Conservation (phyloP, 169 alveolate genomes). For the Eimeria praecox region DNA sequence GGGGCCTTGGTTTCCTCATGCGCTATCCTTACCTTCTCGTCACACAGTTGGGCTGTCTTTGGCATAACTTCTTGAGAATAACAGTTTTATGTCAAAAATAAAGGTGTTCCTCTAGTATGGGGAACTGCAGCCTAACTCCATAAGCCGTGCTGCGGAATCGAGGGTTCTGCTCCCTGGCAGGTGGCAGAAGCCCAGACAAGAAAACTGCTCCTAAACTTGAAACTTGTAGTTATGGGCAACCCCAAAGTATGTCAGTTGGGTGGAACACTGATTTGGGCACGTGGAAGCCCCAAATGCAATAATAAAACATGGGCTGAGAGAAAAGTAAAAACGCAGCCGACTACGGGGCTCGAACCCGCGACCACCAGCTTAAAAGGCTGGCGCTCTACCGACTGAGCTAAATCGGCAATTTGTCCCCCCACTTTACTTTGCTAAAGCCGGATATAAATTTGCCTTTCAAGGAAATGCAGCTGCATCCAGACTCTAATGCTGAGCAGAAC, state of each 20-base stretch:
- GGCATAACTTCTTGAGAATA: background rate
- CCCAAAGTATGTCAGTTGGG: background rate
- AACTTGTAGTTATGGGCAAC: background rate
- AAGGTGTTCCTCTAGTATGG: background rate
- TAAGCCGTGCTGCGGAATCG: background rate
- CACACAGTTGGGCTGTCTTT: background rate
- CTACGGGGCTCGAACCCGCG: slow-evolving; percentile 99
- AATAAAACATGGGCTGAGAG: background rate
- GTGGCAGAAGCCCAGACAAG: background rate
- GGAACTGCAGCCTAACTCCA: background rate
- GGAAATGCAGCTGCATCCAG: background rate
- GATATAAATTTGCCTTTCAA: background rate
- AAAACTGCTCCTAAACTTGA: background rate
- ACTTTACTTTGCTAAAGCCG: background rate
- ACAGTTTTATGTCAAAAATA: background rate
- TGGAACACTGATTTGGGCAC: background rate
- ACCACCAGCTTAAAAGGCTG: slow-evolving; percentile 99
- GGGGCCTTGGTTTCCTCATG: background rate
- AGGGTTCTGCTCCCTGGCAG: background rate
- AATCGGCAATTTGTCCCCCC: slow-evolving; percentile 86
- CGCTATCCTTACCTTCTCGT: background rate
- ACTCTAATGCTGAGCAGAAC: background rate
- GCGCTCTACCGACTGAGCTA: slow-evolving; percentile 99
- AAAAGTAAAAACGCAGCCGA: slow-evolving; percentile 2
- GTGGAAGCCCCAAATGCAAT: background rate